These are phyloP conservation scores for Austroboletus novae-zelandiae DNA, from an alignment of 1,284 basidiomycete genomes.

Conservation along the genomic window DNA sequence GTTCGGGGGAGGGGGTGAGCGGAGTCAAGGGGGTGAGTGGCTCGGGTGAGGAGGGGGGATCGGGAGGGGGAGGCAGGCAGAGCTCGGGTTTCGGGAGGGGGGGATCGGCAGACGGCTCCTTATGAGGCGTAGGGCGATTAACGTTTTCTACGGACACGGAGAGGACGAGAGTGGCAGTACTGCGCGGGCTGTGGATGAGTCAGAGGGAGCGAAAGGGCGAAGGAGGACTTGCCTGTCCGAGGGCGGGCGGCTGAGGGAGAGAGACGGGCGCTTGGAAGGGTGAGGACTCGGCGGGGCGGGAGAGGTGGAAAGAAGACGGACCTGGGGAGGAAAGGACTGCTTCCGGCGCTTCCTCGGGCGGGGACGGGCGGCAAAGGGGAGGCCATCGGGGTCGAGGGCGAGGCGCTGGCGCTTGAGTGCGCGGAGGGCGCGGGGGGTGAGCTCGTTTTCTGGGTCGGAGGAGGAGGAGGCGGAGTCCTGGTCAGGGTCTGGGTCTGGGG, in stretches of 20 bases:
- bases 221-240: constrained; percentile 6
- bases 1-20: constrained; percentile 18
- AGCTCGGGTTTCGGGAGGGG: neutral
- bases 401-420: constrained; percentile 34
- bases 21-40: constrained; percentile 24
- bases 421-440: constrained; percentile 33
- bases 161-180: too few relatives aligned
- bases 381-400: constrained; percentile 28
- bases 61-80: neutral
- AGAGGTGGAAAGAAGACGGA: too few relatives aligned
- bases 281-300: neutral
- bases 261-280: constrained; percentile 13
- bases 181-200: too few relatives aligned
- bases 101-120: too few relatives aligned
- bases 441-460: constrained; percentile 29
- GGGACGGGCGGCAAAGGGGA: constrained; percentile 17
- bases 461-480: constrained; percentile 16
- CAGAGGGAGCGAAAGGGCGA: neutral
- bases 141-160: too few relatives aligned
- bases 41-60: neutral
- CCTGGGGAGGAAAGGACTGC: neutral
- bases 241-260: neutral
- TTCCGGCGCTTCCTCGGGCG: constrained; percentile 24
- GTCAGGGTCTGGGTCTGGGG: constrained; percentile 16
- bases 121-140: neutral